Conservation (phyloP, 805 yeast species). For the Wickerhamia fluorescens region DNA sequence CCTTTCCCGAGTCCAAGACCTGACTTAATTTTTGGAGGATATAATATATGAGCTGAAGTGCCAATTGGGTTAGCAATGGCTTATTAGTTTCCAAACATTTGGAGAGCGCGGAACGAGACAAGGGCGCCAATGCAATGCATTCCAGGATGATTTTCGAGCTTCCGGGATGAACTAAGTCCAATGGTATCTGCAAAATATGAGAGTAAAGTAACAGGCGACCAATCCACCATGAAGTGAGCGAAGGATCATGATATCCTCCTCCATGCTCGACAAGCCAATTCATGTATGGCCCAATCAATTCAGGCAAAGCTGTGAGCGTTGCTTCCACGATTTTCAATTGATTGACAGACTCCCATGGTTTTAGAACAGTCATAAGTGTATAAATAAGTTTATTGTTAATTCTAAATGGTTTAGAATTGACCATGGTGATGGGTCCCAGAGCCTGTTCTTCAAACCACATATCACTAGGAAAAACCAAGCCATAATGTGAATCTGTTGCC, state of each 20-base stretch:
- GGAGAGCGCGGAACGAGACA: constrained; percentile 50
- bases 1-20: constrained; percentile 18
- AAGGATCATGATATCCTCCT: constrained; percentile 73
- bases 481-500: constrained; percentile 24
- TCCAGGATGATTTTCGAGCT: constrained; percentile 39
- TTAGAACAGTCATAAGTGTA: constrained; percentile 54
- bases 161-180: constrained; percentile 32
- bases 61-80: constrained; percentile 53
- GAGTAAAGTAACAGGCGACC: constrained; percentile 60
- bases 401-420: constrained; percentile 48
- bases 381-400: constrained; percentile 64
- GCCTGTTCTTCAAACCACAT: constrained; percentile 34
- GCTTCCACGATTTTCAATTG: constrained; percentile 51
- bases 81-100: constrained; percentile 45
- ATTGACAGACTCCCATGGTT: constrained; percentile 71
- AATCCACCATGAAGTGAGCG: constrained; percentile 74
- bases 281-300: constrained; percentile 66
- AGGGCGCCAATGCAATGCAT: constrained; percentile 54
- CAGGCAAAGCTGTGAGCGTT: constrained; percentile 52
- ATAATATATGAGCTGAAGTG: constrained; percentile 51
- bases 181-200: constrained; percentile 48
- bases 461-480: constrained; percentile 41
- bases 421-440: constrained; percentile 9
- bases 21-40: constrained; percentile 47
- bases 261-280: constrained; percentile 45